These are phyloP conservation scores for Trametes cinnabarina DNA, from an alignment of 768 basidiomycete species.

Conservation along the genomic window DNA sequence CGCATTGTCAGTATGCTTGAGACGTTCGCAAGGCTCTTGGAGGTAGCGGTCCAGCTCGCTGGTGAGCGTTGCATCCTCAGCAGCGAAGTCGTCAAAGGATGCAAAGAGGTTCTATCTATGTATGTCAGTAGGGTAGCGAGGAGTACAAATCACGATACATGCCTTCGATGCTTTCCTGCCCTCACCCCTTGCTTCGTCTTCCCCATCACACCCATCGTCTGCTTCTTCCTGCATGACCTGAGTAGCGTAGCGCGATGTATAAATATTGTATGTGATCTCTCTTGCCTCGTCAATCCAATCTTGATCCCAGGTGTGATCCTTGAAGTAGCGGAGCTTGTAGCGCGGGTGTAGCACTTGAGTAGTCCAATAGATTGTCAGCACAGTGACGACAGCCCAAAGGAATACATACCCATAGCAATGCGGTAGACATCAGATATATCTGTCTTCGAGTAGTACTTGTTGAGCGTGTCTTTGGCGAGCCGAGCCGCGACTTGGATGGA, in stretches of 20 bases:
- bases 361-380: no score
- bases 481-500: slow-evolving; percentile 26
- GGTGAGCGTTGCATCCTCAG: slow-evolving; percentile 4
- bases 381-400: no score
- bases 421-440: slow-evolving; percentile 32
- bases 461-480: slow-evolving; percentile 30
- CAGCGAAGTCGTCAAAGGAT: slow-evolving; percentile 33
- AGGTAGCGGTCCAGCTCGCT: slow-evolving; percentile 33
- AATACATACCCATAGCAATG: slow-evolving; percentile 37
- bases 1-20: slow-evolving; percentile 25
- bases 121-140: neutral
- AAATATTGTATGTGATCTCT: neutral
- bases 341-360: slow-evolving; percentile 9
- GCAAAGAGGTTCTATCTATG: neutral
- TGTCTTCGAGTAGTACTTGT: slow-evolving; percentile 33
- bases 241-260: no score
- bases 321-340: slow-evolving; percentile 15
- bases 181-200: no score
- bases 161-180: no score
- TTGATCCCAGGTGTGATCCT: neutral
- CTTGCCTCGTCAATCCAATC: slow-evolving; percentile 6
- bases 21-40: slow-evolving; percentile 14
- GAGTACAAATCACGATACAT: no score
- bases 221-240: no score
- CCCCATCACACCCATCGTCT: no score